Evolutionary conservation across 306 rosid species (phyloP).

Genomic region (Quercus ilex): DNA sequence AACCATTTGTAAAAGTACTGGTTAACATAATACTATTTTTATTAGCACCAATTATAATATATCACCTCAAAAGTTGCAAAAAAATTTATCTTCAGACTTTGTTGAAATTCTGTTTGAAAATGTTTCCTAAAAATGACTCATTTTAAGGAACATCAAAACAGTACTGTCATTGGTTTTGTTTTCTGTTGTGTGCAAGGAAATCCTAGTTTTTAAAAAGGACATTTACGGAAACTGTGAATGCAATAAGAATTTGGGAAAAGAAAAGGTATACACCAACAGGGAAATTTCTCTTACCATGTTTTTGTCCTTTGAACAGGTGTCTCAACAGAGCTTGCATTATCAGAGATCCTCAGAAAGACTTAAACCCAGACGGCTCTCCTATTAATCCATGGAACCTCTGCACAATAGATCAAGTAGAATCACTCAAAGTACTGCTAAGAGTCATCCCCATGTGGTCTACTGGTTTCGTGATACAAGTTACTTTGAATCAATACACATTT

Average conservation of each 20-base stretch:
- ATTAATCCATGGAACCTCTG: constrained; percentile 4
- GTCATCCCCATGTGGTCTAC: constrained; percentile 53
- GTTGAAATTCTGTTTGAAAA: not conserved
- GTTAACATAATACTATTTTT: no score
- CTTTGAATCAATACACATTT: not conserved
- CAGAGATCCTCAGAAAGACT: not conserved
- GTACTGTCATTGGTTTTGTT: not conserved
- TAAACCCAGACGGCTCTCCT: constrained; percentile 3
- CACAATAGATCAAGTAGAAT: constrained; percentile 29
- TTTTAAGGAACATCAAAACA: no score
- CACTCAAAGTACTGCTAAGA: constrained; percentile 33
- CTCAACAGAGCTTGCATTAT: constrained; percentile 2
- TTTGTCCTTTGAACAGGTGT: constrained; percentile 14
- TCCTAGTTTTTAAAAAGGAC: not conserved
- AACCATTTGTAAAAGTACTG: no score
- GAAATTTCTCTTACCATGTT: not conserved
- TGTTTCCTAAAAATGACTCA: not conserved
- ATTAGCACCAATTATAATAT: no score
- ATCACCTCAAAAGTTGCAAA: no score
- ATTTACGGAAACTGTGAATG: no score
- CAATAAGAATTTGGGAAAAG: no score
- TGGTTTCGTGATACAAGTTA: constrained; percentile 19
- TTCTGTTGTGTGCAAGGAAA: not conserved
- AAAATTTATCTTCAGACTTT: no score
- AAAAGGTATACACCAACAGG: not conserved